Percentiles rank a stretch among this genome's conserved stretches.
phyloP scores from a whole-genome alignment of 192 early-diverging fungal species.

The Linderina pennispora region DNA sequence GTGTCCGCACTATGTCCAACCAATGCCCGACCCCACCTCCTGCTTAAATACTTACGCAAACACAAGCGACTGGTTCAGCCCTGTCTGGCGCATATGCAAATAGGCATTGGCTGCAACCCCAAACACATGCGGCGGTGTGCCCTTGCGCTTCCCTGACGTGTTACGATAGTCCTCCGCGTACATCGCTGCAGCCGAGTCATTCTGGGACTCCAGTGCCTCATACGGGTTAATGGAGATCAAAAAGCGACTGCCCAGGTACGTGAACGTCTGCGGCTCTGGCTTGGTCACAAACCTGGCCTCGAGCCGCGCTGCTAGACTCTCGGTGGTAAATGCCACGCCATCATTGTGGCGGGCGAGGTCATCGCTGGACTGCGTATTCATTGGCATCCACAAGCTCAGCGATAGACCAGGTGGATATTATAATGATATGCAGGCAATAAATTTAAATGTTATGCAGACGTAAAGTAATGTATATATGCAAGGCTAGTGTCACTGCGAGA shows the following conservation, averaged over 20 bases:
- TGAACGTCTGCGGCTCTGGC: conserved; percentile 54
- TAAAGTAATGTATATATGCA: no score
- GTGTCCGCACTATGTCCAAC: no score
- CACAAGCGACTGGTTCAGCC: conserved; percentile 84
- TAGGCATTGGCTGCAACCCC: conserved; percentile 80
- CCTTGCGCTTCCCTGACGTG: conserved; percentile 44
- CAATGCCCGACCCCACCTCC: no score
- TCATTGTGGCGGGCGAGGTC: conserved; percentile 44
- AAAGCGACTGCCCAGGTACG: conserved; percentile 59
- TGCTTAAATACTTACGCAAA: conserved; percentile 76
- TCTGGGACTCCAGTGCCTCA: conserved; percentile 51
- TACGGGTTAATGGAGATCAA: conserved; percentile 69
- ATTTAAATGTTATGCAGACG: no score
- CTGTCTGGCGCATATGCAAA: conserved; percentile 79
- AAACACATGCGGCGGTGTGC: conserved; percentile 73
- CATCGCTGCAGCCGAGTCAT: conserved; percentile 57
- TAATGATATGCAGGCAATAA: no score
- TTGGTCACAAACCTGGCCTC: conserved; percentile 45
- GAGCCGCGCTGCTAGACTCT: conserved; percentile 42
- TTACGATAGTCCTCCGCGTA: conserved; percentile 72
- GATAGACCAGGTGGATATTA: no score
- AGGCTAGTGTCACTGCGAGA: no score
- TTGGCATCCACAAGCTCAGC: conserved; percentile 1
- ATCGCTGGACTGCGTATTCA: conserved; percentile 35
- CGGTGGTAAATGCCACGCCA: conserved; percentile 32